Evolutionary conservation across 768 basidiomycete species (phyloP).

Genomic region (Suillus lakei): DNA sequence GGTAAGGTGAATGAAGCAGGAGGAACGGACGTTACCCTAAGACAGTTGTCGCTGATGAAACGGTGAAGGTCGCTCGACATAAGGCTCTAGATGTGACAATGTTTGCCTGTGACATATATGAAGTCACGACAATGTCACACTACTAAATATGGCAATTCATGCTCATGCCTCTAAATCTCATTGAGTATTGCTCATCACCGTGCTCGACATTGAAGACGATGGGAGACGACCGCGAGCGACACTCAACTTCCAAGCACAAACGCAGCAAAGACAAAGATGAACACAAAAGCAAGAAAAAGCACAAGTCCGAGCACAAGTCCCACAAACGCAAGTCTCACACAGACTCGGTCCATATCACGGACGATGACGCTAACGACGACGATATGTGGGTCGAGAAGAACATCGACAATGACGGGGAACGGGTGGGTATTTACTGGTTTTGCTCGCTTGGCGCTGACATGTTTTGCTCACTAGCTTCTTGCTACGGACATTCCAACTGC

Average conservation of each 20-base stretch:
- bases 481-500: conserved; percentile 79
- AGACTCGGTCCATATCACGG: conserved; percentile 50
- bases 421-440: conserved; percentile 47
- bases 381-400: conserved; percentile 91
- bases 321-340: conserved; percentile 33
- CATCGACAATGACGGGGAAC: conserved; percentile 76
- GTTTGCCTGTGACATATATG: background rate
- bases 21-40: conserved; percentile 52
- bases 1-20: background rate
- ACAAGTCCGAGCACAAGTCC: conserved; percentile 51
- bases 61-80: conserved; percentile 71
- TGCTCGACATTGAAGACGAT: conserved; percentile 17
- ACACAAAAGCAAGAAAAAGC: conserved; percentile 58
- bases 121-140: background rate
- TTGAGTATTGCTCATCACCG: background rate
- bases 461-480: conserved; percentile 49
- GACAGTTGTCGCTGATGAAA: conserved; percentile 80
- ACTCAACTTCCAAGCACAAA: conserved; percentile 27
- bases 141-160: background rate
- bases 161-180: background rate
- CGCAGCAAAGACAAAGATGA: conserved; percentile 42
- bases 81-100: conserved; percentile 2
- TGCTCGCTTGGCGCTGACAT: conserved; percentile 9
- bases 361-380: conserved; percentile 76
- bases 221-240: conserved; percentile 22